Percentiles rank a stretch among this genome's conserved stretches.
phyloP scores from a whole-genome alignment of 495 filamentous ascomycete genomes.

The Parmelia sp. region DNA sequence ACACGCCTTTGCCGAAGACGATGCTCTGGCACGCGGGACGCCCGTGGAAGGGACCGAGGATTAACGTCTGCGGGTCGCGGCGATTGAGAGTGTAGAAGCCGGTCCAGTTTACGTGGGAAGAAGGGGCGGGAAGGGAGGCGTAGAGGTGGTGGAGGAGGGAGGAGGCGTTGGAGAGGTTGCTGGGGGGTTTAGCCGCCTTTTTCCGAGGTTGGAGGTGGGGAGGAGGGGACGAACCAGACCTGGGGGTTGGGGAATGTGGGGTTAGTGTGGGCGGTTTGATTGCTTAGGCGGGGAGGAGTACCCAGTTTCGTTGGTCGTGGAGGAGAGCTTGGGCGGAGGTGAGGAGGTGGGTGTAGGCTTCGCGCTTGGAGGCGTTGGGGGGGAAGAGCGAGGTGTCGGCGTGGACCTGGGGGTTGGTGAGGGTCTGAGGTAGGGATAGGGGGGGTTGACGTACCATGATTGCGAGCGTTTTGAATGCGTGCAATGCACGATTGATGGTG shows the following conservation, averaged over 20 bases:
- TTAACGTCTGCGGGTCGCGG: constrained; percentile 48
- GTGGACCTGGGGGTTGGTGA: constrained; percentile 56
- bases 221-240: constrained; percentile 49
- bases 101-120: constrained; percentile 74
- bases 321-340: constrained; percentile 65
- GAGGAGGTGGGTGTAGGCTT: constrained; percentile 71
- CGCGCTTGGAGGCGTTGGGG: constrained; percentile 57
- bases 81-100: constrained; percentile 83
- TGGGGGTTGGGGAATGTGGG: constrained; percentile 30
- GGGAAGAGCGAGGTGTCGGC: constrained; percentile 77
- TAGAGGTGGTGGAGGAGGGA: constrained; percentile 85
- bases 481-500: no score
- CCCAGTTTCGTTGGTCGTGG: constrained; percentile 82
- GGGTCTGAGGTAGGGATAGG: neutral
- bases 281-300: constrained; percentile 35
- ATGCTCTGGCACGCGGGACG: constrained; percentile 86
- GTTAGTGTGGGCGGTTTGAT: constrained; percentile 15
- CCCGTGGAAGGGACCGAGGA: constrained; percentile 80
- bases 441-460: neutral
- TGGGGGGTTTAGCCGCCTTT: constrained; percentile 29
- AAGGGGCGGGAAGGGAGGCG: constrained; percentile 68
- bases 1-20: constrained; percentile 71
- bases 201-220: neutral
- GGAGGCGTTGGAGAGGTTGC: constrained; percentile 78
- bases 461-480: no score